These are phyloP conservation scores for Zygosaccharomyces bisporus DNA, from an alignment of 805 yeast species.

Conservation along the genomic window DNA sequence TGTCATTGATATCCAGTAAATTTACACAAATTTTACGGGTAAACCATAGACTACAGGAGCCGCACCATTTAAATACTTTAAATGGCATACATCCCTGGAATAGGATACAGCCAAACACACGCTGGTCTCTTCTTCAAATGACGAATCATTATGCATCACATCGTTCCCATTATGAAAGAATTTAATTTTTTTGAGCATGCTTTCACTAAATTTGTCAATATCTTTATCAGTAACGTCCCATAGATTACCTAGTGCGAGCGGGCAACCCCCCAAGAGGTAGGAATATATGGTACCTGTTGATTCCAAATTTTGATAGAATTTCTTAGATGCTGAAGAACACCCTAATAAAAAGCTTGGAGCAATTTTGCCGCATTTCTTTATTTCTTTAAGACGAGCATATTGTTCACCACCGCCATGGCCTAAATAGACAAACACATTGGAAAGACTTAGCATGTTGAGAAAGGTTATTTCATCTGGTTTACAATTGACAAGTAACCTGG, in stretches of 20 bases:
- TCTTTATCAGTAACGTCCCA: conserved; percentile 99
- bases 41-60: conserved; percentile 91
- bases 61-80: conserved; percentile 80
- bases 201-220: conserved; percentile 70
- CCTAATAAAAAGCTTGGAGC: conserved; percentile 76
- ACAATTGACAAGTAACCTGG: conserved; percentile 52
- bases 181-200: conserved; percentile 66
- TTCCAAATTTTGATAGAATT: conserved; percentile 55
- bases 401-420: conserved; percentile 99
- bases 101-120: conserved; percentile 54
- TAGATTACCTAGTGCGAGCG: conserved; percentile 76
- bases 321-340: conserved; percentile 79
- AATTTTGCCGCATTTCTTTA: conserved; percentile 43
- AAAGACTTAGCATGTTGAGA: conserved; percentile 38
- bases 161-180: conserved; percentile 35
- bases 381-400: conserved; percentile 53
- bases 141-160: conserved; percentile 9
- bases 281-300: conserved; percentile 74
- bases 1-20: not conserved
- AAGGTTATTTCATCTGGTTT: conserved; percentile 59
- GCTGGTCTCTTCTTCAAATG: conserved; percentile 20
- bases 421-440: conserved; percentile 63
- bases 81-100: conserved; percentile 64
- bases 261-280: conserved; percentile 76
- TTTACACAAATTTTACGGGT: conserved; percentile 42